Conservation (phyloP, 305 asterid species). For the Fraxinus ornus region DNA sequence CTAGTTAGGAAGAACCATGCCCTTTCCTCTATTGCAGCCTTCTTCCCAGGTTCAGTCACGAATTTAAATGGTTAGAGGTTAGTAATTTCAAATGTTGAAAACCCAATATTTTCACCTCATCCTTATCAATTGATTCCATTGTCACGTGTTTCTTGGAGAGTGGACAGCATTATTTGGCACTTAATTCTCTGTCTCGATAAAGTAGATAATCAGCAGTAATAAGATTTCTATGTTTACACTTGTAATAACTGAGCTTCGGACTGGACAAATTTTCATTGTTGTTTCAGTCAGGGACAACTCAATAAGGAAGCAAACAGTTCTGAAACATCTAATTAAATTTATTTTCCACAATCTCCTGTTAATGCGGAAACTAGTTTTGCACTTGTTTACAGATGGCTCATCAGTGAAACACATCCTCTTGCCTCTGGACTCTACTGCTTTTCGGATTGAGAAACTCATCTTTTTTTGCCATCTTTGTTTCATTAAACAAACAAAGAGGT, state of each 20-base stretch:
- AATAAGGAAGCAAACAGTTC: neutral
- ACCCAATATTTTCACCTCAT: neutral
- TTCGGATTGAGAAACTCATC: constrained; percentile 34
- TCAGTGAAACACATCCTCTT: constrained; percentile 41
- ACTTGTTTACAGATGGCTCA: constrained; percentile 31
- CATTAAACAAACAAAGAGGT: constrained; percentile 33
- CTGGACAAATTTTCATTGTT: neutral
- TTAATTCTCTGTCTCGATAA: neutral
- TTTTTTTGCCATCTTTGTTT: constrained; percentile 42
- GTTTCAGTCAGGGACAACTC: neutral
- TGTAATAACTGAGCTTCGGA: neutral
- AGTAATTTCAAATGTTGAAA: neutral
- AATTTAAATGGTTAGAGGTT: neutral
- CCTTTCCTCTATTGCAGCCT: neutral
- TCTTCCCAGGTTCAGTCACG: neutral
- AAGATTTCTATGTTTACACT: neutral
- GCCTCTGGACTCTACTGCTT: constrained; percentile 54
- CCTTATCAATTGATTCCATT: neutral
- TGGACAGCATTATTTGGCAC: neutral
- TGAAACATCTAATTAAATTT: neutral
- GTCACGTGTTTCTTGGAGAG: neutral
- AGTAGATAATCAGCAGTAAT: neutral
- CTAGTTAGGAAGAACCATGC: neutral
- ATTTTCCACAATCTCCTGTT: neutral
- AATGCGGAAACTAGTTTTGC: neutral